Percentiles rank a stretch among this genome's conserved stretches.
These are phyloP conservation scores for Termitomyces sp. DNA, from an alignment of 768 basidiomycete species.

Conservation along the genomic window DNA sequence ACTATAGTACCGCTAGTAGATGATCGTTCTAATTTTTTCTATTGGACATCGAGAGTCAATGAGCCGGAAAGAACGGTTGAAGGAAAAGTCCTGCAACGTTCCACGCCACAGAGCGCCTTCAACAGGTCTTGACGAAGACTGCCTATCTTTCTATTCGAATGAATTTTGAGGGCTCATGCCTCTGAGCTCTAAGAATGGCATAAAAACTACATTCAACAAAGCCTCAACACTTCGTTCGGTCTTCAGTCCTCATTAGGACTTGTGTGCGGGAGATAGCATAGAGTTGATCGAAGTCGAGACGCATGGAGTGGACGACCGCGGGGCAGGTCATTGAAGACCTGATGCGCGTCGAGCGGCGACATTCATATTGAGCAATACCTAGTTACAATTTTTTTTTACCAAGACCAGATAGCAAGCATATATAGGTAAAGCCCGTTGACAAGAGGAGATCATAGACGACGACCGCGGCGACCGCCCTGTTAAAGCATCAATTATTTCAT, in stretches of 20 bases:
- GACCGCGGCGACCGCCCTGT: constrained; percentile 98
- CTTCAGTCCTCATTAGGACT: not conserved
- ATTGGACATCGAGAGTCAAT: not conserved
- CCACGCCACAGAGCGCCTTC: not conserved
- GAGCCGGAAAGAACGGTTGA: not conserved
- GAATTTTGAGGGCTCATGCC: not conserved
- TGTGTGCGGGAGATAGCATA: not conserved
- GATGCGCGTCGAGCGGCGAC: constrained; percentile 91
- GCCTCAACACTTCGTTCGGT: too few species aligned
- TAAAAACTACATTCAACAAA: not conserved
- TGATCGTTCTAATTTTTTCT: not conserved
- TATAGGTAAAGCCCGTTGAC: constrained; percentile 13
- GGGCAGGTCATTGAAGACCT: constrained; percentile 64
- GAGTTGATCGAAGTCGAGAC: constrained; percentile 12
- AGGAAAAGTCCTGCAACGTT: not conserved
- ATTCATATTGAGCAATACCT: constrained; percentile 42
- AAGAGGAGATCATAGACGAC: constrained; percentile 66
- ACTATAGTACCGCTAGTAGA: not conserved
- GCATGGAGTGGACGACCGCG: constrained; percentile 64
- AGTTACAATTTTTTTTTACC: constrained; percentile 20
- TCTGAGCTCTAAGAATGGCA: not conserved
- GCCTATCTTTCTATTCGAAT: not conserved
- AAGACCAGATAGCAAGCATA: constrained; percentile 9
- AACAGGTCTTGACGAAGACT: not conserved
- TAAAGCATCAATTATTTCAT: not conserved